These are phyloP conservation scores for Nicotiana sylvestris DNA, from an alignment of 257 asterid genomes.

Conservation along the genomic window DNA sequence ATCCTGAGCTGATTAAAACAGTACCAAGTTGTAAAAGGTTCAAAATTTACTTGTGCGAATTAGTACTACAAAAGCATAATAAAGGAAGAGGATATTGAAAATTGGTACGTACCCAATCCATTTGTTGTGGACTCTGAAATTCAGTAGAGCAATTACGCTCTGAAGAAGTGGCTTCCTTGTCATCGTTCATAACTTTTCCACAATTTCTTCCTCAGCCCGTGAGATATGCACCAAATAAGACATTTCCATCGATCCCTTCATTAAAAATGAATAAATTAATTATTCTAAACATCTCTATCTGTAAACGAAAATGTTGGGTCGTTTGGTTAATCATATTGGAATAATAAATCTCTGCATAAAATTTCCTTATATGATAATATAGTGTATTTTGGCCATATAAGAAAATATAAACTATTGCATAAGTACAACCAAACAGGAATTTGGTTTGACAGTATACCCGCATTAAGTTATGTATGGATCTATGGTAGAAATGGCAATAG, in stretches of 20 bases:
- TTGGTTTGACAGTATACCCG: too few species aligned
- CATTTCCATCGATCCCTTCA: neutral
- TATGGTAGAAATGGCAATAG: too few species aligned
- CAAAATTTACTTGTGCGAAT: neutral
- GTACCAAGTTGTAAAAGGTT: neutral
- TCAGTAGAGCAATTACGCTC: neutral
- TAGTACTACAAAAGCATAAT: neutral
- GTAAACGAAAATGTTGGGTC: too few species aligned
- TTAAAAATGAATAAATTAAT: neutral
- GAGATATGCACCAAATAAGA: neutral
- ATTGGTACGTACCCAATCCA: neutral
- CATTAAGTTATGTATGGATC: too few species aligned
- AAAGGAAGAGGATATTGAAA: neutral
- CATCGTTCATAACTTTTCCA: neutral
- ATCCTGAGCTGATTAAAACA: conserved; percentile 28
- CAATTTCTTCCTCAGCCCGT: neutral
- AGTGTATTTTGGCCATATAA: too few species aligned
- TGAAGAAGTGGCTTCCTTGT: neutral
- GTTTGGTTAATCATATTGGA: too few species aligned
- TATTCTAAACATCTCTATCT: too few species aligned
- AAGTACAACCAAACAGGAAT: too few species aligned
- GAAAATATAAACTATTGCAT: too few species aligned
- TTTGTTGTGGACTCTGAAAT: conserved; percentile 1
- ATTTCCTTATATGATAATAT: too few species aligned
- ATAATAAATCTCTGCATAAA: too few species aligned